Conservation (phyloP, 2,329 filamentous ascomycete genomes). For the Metarhizium anisopliae region DNA sequence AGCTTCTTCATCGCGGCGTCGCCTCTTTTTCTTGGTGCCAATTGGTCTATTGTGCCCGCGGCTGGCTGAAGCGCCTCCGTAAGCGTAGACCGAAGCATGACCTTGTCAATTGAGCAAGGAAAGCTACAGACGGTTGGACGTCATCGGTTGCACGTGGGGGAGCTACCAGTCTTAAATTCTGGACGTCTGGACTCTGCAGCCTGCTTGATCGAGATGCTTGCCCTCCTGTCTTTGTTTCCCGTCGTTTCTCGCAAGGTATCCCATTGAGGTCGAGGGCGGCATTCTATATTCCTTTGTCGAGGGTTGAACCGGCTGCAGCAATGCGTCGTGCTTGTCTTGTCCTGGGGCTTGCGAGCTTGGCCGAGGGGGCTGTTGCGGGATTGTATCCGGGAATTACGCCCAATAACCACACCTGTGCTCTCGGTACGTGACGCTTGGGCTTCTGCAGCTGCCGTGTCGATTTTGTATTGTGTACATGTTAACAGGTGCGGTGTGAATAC, state of each 20-base stretch:
- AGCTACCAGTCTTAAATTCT: neutral
- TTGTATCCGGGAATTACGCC: slow-evolving; percentile 35
- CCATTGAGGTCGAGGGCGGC: neutral
- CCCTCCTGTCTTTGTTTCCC: neutral
- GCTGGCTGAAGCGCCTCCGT: neutral
- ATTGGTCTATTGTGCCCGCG: neutral
- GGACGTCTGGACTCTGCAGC: neutral
- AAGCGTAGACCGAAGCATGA: neutral
- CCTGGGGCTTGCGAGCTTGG: neutral
- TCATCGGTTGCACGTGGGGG: neutral
- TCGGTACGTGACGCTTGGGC: slow-evolving; percentile 23
- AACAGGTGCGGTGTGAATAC: neutral
- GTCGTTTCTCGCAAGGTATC: neutral
- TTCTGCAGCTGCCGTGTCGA: too few relatives aligned
- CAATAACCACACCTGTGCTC: slow-evolving; percentile 47
- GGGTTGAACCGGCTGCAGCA: neutral
- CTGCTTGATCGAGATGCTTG: neutral
- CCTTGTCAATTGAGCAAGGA: too few relatives aligned
- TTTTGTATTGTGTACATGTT: neutral
- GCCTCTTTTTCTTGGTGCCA: neutral
- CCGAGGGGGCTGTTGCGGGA: slow-evolving; percentile 20
- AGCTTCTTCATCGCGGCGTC: neutral
- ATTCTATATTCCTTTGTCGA: neutral
- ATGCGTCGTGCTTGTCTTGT: slow-evolving; percentile 1
- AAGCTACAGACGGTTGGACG: neutral